phyloP scores from a whole-genome alignment of 495 filamentous ascomycete genomes.

The Endocarpon pusillum region DNA sequence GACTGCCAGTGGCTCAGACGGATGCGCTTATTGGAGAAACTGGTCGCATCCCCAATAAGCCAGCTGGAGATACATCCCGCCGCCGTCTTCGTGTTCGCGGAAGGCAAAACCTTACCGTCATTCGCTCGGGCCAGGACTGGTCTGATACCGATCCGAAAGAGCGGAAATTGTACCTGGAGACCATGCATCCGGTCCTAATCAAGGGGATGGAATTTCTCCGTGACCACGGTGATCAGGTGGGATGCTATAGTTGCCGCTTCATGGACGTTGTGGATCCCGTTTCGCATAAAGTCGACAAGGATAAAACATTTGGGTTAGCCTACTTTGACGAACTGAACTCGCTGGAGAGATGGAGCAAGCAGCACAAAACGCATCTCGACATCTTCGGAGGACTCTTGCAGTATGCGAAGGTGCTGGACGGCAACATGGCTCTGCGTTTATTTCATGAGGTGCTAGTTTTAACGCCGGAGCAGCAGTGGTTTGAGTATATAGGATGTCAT shows the following conservation, averaged over 20 bases:
- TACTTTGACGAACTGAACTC: constrained; percentile 93
- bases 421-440: constrained; percentile 14
- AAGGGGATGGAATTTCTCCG: constrained; percentile 17
- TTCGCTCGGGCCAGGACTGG: constrained; percentile 20
- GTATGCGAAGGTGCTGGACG: constrained; percentile 14
- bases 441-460: constrained; percentile 21
- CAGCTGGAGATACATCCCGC: background rate
- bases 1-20: constrained; percentile 13
- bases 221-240: constrained; percentile 13
- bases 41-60: background rate
- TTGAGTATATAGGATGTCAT: constrained; percentile 23
- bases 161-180: constrained; percentile 14
- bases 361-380: constrained; percentile 16
- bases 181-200: constrained; percentile 16
- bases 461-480: constrained; percentile 16
- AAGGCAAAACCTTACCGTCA: constrained; percentile 13
- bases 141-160: constrained; percentile 11
- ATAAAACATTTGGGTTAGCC: constrained; percentile 88
- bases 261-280: constrained; percentile 13
- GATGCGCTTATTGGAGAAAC: constrained; percentile 11
- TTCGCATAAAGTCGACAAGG: constrained; percentile 22
- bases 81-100: constrained; percentile 9
- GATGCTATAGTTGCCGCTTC: constrained; percentile 16
- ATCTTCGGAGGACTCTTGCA: constrained; percentile 18
- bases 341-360: constrained; percentile 18